Base-by-base conservation (phyloP, 148 eudicot species). In the Simmondsia chinensis region DNA sequence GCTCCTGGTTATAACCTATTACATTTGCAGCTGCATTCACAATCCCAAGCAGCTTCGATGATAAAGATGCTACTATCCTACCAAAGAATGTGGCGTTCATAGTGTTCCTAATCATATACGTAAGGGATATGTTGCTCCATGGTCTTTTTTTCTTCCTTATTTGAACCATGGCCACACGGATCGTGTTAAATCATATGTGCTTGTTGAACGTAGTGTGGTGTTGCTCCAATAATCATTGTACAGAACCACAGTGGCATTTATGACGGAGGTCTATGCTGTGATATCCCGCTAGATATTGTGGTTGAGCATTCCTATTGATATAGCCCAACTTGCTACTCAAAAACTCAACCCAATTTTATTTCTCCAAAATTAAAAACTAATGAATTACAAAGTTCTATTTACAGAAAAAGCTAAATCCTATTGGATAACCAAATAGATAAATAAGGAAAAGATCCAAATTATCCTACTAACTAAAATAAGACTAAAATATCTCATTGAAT, bases 21-120 rank as follows among this genome's bases (percentile, higher is more conserved):
- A 60, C 65, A 5, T 52, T 52, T 8, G 43, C 58, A 1, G 50
- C 64, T 24, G 57, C 43, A 7, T 50, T 50, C 50, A 50, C 64
- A 1, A 33, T 59, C 11, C 64, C 64, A 0, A 51, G 64, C 0
- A 57, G 57, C 8, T 40, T 38, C 23, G 20, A 48, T 50, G 14
- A 15, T 7, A 23, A n/a, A 2, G 59, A 43, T 7, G 43, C 33
- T 12, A 41, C 41, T 3, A 4, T 43, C 13, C 17, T 55, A 23
- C 50, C 11, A 7, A 55, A 17, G 33, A 44, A 22, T 2, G 20
- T 19, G 4, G 20, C 34, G 4, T 55, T 48, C 38, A 16, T 44
- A 18, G 59, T 23, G 23, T 55, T 44, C 21, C 19, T 55, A 24
- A n/a, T 22, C 45, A 1, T 26, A 47, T 19, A 32, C 52, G 3